A percentile compares a stretch with the other conserved stretches of the same genome.
Evolutionary conservation across 1,139 yeast species (phyloP).

Genomic region (Saccharomycopsis phalli): DNA sequence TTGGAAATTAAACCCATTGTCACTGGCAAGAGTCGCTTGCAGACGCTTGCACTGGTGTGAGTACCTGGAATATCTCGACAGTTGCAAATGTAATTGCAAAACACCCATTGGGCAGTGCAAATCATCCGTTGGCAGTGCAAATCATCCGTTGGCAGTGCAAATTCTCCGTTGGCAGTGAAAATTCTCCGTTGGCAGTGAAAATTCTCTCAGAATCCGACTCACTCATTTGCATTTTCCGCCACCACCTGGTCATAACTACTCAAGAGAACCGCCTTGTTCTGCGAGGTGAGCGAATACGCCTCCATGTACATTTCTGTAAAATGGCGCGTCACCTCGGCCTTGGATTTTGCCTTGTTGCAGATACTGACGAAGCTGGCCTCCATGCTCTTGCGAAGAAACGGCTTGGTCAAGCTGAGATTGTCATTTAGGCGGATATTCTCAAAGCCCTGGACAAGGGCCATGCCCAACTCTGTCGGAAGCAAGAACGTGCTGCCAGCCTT

Average conservation of each 20-base stretch:
- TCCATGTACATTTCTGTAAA: slow-evolving; percentile 54
- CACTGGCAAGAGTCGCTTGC: no score
- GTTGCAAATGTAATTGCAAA: no score
- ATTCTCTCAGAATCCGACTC: no score
- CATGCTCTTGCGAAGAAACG: slow-evolving; percentile 70
- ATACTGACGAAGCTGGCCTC: slow-evolving; percentile 62
- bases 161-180: no score
- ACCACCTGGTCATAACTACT: slow-evolving; percentile 24
- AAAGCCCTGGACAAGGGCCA: slow-evolving; percentile 84
- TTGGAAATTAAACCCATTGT: no score
- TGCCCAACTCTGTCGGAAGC: slow-evolving; percentile 77
- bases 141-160: no score
- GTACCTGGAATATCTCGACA: no score
- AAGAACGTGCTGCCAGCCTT: slow-evolving; percentile 35
- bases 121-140: no score
- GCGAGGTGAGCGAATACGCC: slow-evolving; percentile 37
- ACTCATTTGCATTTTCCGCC: slow-evolving; percentile 9
- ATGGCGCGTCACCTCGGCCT: slow-evolving; percentile 46
- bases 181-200: no score
- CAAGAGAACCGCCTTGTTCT: slow-evolving; percentile 24
- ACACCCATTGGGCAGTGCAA: no score
- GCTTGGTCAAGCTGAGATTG: slow-evolving; percentile 72
- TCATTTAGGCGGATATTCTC: slow-evolving; percentile 66
- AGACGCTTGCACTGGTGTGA: no score
- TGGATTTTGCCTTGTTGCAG: slow-evolving; percentile 52